Percentiles rank a stretch among this genome's conserved stretches.
Conservation (phyloP, 1,284 basidiomycete species). For the Stygiomarasmius scandens region DNA sequence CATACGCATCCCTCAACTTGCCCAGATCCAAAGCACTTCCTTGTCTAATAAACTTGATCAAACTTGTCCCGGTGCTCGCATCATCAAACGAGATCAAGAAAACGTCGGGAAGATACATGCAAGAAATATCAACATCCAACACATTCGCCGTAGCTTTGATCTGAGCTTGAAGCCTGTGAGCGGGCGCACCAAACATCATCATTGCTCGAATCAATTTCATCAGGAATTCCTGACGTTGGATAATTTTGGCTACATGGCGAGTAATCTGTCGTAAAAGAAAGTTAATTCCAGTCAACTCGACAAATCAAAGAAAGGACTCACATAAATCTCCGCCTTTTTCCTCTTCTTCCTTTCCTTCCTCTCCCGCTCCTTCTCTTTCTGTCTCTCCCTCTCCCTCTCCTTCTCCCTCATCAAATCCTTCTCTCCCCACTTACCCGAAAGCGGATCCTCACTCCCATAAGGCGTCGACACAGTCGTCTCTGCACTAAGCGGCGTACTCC, state of each 20-base stretch:
- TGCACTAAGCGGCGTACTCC: constrained; percentile 27
- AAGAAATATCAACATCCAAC: constrained; percentile 77
- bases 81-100: constrained; percentile 87
- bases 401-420: constrained; percentile 36
- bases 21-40: constrained; percentile 74
- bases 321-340: constrained; percentile 79
- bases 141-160: constrained; percentile 86
- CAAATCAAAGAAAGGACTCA: constrained; percentile 38
- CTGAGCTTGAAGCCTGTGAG: constrained; percentile 86
- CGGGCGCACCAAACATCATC: constrained; percentile 97
- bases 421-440: constrained; percentile 31
- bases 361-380: constrained; percentile 30
- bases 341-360: constrained; percentile 64
- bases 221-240: constrained; percentile 88
- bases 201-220: constrained; percentile 87
- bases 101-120: constrained; percentile 86
- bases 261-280: constrained; percentile 64
- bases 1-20: constrained; percentile 78
- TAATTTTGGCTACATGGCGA: constrained; percentile 85
- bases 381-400: constrained; percentile 41
- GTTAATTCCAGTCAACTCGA: background rate
- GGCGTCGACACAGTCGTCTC: constrained; percentile 21
- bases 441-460: constrained; percentile 27
- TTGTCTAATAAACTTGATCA: constrained; percentile 85
- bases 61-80: constrained; percentile 78